phyloP scores from a whole-genome alignment of 208 protist genomes.

The Angomonas ambiguus region DNA sequence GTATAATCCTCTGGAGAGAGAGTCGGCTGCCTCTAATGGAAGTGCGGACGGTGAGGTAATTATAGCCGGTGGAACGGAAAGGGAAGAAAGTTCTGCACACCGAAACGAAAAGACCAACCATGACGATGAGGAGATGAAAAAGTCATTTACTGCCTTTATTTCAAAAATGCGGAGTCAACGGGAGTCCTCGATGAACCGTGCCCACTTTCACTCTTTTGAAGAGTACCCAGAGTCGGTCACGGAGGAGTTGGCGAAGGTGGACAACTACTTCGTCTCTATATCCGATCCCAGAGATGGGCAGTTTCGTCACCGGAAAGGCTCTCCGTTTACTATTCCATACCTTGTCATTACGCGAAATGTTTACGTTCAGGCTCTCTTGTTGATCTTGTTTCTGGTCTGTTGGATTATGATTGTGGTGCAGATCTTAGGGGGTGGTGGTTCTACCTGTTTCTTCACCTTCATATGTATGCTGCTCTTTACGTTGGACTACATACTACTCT shows the following conservation, averaged over 20 bases:
- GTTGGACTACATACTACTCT: conserved; percentile 22
- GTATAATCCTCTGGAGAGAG: background rate
- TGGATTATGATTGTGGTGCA: conserved; percentile 19
- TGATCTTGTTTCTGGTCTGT: conserved; percentile 21
- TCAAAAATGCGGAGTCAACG: conserved; percentile 3
- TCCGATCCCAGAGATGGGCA: conserved; percentile 34
- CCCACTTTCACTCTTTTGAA: conserved; percentile 3
- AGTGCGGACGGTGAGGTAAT: background rate
- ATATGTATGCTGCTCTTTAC: conserved; percentile 27
- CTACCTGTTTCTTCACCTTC: conserved; percentile 24
- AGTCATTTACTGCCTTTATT: conserved; percentile 4
- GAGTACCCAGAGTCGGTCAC: conserved; percentile 26
- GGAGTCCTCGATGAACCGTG: background rate
- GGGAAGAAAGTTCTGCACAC: background rate
- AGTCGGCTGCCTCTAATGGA: background rate
- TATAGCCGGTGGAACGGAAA: background rate
- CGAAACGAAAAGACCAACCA: background rate
- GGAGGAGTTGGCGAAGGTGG: conserved; percentile 18
- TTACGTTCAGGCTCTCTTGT: conserved; percentile 24
- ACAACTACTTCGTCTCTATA: conserved; percentile 63
- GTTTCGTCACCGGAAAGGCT: background rate
- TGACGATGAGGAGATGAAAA: conserved; percentile 3
- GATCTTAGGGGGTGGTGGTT: conserved; percentile 15
- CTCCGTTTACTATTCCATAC: conserved; percentile 14
- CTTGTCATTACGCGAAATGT: conserved; percentile 20